Conservation (phyloP, 2,329 filamentous ascomycete genomes). For the Fusarium sp. region DNA sequence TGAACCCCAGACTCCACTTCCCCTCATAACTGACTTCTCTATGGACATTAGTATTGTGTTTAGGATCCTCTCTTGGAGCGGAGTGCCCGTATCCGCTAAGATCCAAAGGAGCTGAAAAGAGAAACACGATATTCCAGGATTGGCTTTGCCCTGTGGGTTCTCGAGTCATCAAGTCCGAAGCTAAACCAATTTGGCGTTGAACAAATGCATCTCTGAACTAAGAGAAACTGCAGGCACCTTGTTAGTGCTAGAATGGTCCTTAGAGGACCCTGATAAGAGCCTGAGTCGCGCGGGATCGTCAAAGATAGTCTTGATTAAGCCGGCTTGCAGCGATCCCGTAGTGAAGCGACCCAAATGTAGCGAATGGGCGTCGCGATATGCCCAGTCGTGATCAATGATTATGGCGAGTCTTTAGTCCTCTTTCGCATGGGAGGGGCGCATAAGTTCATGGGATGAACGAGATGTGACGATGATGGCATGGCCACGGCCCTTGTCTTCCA, state of each 20-base stretch:
- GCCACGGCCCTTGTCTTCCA: slow-evolving; percentile 4
- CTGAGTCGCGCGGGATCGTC: slow-evolving; percentile 35
- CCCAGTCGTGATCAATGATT: slow-evolving; percentile 22
- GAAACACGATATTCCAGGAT: slow-evolving; percentile 29
- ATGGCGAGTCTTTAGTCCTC: slow-evolving; percentile 34
- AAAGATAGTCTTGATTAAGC: slow-evolving; percentile 23
- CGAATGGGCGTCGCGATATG: slow-evolving; percentile 37
- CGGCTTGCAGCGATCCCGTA: slow-evolving; percentile 21
- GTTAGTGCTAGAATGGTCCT: slow-evolving; percentile 33
- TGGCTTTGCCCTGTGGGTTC: slow-evolving; percentile 23
- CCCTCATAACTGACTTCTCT: slow-evolving; percentile 41
- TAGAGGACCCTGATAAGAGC: slow-evolving; percentile 39
- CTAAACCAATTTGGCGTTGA: slow-evolving; percentile 39
- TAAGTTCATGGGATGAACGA: slow-evolving; percentile 30
- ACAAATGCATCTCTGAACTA: slow-evolving; percentile 33
- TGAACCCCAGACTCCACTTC: slow-evolving; percentile 45
- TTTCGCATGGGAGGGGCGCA: slow-evolving; percentile 37
- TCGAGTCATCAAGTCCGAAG: slow-evolving; percentile 14
- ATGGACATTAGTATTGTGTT: slow-evolving; percentile 1
- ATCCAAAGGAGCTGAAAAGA: slow-evolving; percentile 22
- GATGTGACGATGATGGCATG: slow-evolving; percentile 24
- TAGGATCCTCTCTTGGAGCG: slow-evolving; percentile 2
- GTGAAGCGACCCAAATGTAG: slow-evolving; percentile 33
- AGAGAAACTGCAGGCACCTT: slow-evolving; percentile 35
- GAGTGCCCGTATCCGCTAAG: slow-evolving; percentile 24